Percentiles rank a stretch among this genome's conserved stretches.
Evolutionary conservation across 805 yeast genomes (phyloP).

Genomic region (Sugiyamaella floridensis): DNA sequence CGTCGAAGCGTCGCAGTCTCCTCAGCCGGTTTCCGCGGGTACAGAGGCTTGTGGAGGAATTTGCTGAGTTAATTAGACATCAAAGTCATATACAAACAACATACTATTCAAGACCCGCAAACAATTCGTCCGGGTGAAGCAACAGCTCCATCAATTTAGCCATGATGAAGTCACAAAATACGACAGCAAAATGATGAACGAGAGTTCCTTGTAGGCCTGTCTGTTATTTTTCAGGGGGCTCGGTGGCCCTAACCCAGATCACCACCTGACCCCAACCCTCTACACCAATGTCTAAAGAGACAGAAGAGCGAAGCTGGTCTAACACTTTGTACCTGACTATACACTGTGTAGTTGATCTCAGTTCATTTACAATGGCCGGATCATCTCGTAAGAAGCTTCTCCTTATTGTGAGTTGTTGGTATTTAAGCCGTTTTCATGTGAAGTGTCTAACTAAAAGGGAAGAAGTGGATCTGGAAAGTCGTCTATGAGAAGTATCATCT

Average conservation of each 20-base stretch:
- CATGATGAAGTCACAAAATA: conserved; percentile 33
- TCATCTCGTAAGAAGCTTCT: conserved; percentile 45
- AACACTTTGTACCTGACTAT: not conserved
- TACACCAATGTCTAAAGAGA: no score
- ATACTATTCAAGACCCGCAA: conserved; percentile 57
- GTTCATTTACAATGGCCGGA: conserved; percentile 18
- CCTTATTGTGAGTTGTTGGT: conserved; percentile 43
- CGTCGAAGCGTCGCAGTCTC: conserved; percentile 43
- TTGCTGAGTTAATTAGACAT: conserved; percentile 26
- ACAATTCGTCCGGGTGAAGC: conserved; percentile 65
- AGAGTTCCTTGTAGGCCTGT: not conserved
- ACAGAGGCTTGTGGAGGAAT: conserved; percentile 46
- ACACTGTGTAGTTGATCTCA: not conserved
- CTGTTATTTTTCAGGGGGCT: not conserved
- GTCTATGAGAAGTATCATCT: conserved; percentile 93
- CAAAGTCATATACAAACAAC: conserved; percentile 17
- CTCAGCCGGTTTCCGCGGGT: conserved; percentile 39
- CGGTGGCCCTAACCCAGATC: not conserved
- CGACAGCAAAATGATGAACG: not conserved
- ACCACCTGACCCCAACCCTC: not conserved
- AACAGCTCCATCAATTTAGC: conserved; percentile 54
- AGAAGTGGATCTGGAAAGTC: conserved; percentile 97
- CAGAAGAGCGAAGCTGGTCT: not conserved
- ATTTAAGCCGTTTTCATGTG: no score
- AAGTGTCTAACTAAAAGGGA: conserved; percentile 31